Conservation (phyloP, 257 asterid genomes). For the Nicotiana benthamiana region DNA sequence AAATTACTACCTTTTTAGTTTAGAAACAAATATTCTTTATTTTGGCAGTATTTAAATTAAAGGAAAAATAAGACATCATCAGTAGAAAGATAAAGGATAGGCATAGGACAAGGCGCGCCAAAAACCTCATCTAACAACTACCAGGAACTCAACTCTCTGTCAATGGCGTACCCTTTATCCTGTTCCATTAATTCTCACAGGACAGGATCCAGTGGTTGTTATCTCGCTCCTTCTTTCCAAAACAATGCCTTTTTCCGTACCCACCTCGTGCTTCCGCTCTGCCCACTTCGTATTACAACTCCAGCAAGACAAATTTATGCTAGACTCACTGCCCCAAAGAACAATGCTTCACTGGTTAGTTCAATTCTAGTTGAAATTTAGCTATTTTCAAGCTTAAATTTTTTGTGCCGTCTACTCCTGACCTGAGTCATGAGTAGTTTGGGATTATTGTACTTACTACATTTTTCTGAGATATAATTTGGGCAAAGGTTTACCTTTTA, state of each 20-base stretch:
- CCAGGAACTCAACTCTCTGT: conserved; percentile 12
- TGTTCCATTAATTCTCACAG: conserved; percentile 30
- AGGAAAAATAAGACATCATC: no score
- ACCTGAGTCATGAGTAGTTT: background rate
- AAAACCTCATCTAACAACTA: conserved; percentile 32
- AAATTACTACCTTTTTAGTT: no score
- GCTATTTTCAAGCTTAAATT: background rate
- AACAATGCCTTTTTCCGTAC: conserved; percentile 12
- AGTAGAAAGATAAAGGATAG: conserved; percentile 20
- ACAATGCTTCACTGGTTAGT: conserved; percentile 37
- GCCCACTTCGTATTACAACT: background rate
- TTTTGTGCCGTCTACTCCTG: background rate
- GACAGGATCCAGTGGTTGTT: conserved; percentile 3
- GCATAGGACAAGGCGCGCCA: conserved; percentile 75
- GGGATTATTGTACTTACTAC: background rate
- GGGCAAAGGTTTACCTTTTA: no score
- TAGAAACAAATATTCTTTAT: no score
- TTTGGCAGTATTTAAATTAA: background rate
- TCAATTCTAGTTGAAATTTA: background rate
- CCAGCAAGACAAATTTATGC: conserved; percentile 11
- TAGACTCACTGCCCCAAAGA: conserved; percentile 33
- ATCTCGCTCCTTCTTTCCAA: conserved; percentile 6
- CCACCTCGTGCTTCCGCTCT: conserved; percentile 13
- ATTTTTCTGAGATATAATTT: background rate
- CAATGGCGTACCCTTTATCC: conserved; percentile 51